Conservation (phyloP, 768 basidiomycete species). For the Pulveroboletus sp. region DNA sequence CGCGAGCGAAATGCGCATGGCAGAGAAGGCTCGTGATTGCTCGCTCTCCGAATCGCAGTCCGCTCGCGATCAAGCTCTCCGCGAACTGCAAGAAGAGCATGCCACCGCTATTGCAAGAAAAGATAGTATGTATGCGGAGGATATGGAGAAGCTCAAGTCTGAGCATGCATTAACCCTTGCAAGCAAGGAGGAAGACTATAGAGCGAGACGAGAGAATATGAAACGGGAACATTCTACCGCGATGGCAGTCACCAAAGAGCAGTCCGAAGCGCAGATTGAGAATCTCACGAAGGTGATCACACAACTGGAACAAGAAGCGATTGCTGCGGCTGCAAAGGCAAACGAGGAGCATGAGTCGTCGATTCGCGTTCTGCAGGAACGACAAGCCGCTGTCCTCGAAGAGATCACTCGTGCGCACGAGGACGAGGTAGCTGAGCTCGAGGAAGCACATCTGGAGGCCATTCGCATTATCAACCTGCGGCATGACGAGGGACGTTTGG, state of each 20-base stretch:
- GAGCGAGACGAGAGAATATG: conserved; percentile 29
- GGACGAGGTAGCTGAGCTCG: conserved; percentile 47
- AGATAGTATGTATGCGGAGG: conserved; percentile 59
- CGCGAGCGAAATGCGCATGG: conserved; percentile 63
- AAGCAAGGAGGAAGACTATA: conserved; percentile 58
- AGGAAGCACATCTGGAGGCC: conserved; percentile 41
- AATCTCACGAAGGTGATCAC: conserved; percentile 52
- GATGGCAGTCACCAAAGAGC: conserved; percentile 27
- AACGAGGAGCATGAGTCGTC: conserved; percentile 47
- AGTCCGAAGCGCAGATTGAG: conserved; percentile 47
- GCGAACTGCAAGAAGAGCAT: conserved; percentile 71
- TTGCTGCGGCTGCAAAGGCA: conserved; percentile 33
- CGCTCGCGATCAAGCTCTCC: conserved; percentile 54
- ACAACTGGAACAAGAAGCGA: conserved; percentile 47
- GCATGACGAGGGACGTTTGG: conserved; percentile 34
- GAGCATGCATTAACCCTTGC: conserved; percentile 54
- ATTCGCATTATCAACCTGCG: conserved; percentile 29
- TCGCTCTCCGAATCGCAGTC: conserved; percentile 71
- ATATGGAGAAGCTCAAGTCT: conserved; percentile 59
- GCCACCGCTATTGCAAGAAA: conserved; percentile 59
- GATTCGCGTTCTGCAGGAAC: conserved; percentile 45
- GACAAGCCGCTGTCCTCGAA: conserved; percentile 50
- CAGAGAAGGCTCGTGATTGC: conserved; percentile 71
- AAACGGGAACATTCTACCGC: conserved; percentile 34
- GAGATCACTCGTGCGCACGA: conserved; percentile 55